Conservation (phyloP, 805 yeast genomes). For the Myxozyma neotropica region DNA sequence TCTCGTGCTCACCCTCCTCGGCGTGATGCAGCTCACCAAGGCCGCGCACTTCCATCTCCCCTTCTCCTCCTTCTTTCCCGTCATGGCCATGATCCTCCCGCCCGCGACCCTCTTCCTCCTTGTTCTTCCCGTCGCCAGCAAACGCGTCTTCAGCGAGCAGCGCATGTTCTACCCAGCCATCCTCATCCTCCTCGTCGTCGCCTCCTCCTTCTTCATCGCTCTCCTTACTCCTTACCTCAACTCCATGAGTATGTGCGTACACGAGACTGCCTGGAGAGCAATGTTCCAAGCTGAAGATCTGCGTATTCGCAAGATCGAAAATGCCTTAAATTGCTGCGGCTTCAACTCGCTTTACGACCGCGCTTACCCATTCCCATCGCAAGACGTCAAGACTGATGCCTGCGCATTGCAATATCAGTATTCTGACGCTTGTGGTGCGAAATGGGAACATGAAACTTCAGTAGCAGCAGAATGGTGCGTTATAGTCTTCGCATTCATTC, state of each 20-base stretch:
- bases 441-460: slow-evolving; percentile 26
- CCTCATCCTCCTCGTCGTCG: slow-evolving; percentile 13
- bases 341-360: slow-evolving; percentile 24
- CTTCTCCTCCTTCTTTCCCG: slow-evolving; percentile 18
- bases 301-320: slow-evolving; percentile 20
- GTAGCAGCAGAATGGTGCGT: slow-evolving; percentile 29
- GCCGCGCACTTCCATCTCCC: slow-evolving; percentile 27
- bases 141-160: slow-evolving; percentile 18
- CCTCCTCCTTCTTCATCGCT: slow-evolving; percentile 19
- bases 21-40: slow-evolving; percentile 31
- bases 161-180: slow-evolving; percentile 19
- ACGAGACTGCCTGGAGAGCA: slow-evolving; percentile 18
- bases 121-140: slow-evolving; percentile 19
- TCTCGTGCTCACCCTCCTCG: slow-evolving; percentile 28
- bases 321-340: slow-evolving; percentile 28
- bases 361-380: slow-evolving; percentile 22
- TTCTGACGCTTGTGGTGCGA: slow-evolving; percentile 16
- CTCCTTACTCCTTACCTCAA: slow-evolving; percentile 25
- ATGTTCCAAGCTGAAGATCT: slow-evolving; percentile 8
- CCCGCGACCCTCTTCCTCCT: slow-evolving; percentile 11
- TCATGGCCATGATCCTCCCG: slow-evolving; percentile 24
- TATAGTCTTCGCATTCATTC: slow-evolving; percentile 11
- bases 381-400: slow-evolving; percentile 9
- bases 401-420: slow-evolving; percentile 22
- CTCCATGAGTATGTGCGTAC: slow-evolving; percentile 18